Base-by-base conservation (phyloP, 192 early-diverging fungal genomes). In the Physocladia obscura region DNA sequence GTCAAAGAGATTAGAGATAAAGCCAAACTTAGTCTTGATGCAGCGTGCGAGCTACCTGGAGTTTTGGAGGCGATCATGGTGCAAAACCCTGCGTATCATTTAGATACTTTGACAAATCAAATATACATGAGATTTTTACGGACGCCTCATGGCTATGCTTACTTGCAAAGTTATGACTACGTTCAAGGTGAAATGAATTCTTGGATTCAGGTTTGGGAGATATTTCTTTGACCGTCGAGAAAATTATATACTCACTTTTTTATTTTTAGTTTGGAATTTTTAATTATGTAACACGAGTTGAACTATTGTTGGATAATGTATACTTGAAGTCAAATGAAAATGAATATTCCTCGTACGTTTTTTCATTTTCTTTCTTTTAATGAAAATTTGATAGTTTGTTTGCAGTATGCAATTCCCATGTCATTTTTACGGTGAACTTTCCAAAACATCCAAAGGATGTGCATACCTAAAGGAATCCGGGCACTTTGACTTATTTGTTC, bases 341-440 rank as follows among this genome's bases (percentile, higher is more conserved):
- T n/a, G n/a, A n/a, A n/a, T n/a, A n/a, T n/a, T n/a, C n/a, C n/a
- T n/a, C n/a, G n/a, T n/a, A n/a, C n/a, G n/a, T n/a, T n/a, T n/a
- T n/a, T n/a, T n/a, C n/a, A n/a, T n/a, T n/a, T n/a, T n/a, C n/a
- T n/a, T n/a, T n/a, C n/a, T n/a, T n/a, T n/a, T n/a, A n/a, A n/a
- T n/a, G n/a, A n/a, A n/a, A n/a, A n/a, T n/a, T n/a, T n/a, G n/a
- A n/a, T n/a, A n/a, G n/a, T n/a, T n/a, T n/a, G n/a, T n/a, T n/a
- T n/a, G n/a, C 62, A 38, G 57, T 2, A 13, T 59, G 57, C 8
- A 13, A 15, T 74, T 82, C 2, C 87, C 85, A 3, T 80, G 89
- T 13, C 93, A 94, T 71, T 92, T 94, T 67, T 92, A 91, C 65
- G 90, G 91, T 5, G 86, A 92, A 64, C 71, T 94, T 32, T 81